Conservation (phyloP, 345 rosid genomes). For the Eucalyptus curtisii region DNA sequence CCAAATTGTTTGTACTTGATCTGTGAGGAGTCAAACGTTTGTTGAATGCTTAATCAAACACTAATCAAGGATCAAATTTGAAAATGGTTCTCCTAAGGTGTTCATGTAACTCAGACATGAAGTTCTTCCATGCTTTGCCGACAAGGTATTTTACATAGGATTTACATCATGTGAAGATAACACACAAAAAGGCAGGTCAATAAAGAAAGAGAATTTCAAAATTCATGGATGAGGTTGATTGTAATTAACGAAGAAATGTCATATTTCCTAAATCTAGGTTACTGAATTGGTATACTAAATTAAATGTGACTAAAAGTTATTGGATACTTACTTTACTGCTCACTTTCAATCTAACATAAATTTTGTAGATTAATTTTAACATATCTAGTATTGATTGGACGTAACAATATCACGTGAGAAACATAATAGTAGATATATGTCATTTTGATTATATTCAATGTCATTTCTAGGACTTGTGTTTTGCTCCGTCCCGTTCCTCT, state of each 20-base stretch:
- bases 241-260: background rate
- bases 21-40: background rate
- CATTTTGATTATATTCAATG: no score
- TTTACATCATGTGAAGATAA: no score
- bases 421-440: no score
- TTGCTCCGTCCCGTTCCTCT: background rate
- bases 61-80: no score
- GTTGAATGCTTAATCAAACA: background rate
- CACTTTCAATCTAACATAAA: background rate
- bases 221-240: no score
- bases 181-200: no score
- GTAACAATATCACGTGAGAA: fast-evolving
- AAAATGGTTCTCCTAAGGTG: background rate
- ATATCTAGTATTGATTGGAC: no score
- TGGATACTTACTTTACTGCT: constrained; percentile 19
- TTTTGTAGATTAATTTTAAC: no score
- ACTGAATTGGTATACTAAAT: no score
- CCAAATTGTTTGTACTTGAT: background rate
- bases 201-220: background rate
- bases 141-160: no score
- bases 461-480: no score
- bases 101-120: background rate
- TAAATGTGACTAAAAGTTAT: constrained; percentile 53
- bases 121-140: background rate
- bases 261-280: constrained; percentile 1